phyloP scores from a whole-genome alignment of 2,329 filamentous ascomycete species.

The Mycocentrospora acerina region DNA sequence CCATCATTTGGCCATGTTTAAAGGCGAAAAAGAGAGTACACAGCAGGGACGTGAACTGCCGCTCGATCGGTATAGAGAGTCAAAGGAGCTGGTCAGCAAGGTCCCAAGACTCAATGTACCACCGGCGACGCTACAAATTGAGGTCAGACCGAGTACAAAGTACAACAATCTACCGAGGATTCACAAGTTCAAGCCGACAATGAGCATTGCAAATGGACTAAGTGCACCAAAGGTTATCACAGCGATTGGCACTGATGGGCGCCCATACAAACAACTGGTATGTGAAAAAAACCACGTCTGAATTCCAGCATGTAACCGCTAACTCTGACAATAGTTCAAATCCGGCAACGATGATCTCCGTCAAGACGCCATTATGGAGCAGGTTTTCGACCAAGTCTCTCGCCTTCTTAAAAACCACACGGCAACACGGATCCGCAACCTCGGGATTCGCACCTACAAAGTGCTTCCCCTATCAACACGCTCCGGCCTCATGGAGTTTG shows the following conservation, averaged over 20 bases:
- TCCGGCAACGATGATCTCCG: conserved; percentile 93
- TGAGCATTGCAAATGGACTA: conserved; percentile 85
- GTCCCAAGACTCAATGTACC: conserved; percentile 71
- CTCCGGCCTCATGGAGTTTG: conserved; percentile 95
- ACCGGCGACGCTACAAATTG: conserved; percentile 84
- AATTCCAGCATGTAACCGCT: conserved; percentile 2
- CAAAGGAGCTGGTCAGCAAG: conserved; percentile 62
- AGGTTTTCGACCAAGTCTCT: conserved; percentile 96
- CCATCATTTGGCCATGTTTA: conserved; percentile 64
- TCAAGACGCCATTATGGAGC: conserved; percentile 98
- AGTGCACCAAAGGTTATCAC: conserved; percentile 94
- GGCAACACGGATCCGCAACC: conserved; percentile 79
- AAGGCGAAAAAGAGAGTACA: conserved; percentile 60
- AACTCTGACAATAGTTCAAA: conserved; percentile 64
- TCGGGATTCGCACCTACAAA: conserved; percentile 95
- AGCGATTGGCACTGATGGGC: conserved; percentile 74
- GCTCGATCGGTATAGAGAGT: conserved; percentile 65
- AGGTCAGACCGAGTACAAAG: conserved; percentile 69
- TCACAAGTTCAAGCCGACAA: conserved; percentile 68
- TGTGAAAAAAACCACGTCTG: too few relatives aligned
- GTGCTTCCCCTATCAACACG: conserved; percentile 83
- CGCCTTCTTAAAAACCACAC: conserved; percentile 84
- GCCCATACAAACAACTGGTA: conserved; percentile 80
- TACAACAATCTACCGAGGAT: conserved; percentile 79
- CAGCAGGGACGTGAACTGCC: conserved; percentile 67